Percentiles rank a stretch among this genome's conserved stretches.
These are phyloP conservation scores for Penicillium waksmanii DNA, from an alignment of 495 filamentous ascomycete species.

Conservation along the genomic window DNA sequence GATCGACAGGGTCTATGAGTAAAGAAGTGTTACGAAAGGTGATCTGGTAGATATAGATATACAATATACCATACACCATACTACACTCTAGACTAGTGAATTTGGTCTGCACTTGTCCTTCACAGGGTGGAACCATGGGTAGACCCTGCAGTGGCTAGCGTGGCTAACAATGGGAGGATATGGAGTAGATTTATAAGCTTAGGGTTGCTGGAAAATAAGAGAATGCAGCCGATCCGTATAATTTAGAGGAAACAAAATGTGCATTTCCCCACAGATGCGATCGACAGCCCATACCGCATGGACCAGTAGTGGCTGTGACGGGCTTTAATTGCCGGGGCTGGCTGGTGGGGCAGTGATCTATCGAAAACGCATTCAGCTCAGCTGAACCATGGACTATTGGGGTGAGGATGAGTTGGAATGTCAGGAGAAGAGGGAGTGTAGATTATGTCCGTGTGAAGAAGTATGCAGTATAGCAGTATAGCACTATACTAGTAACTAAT, in stretches of 20 bases:
- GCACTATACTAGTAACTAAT: background rate
- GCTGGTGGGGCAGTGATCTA: constrained; percentile 29
- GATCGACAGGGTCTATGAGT: no score
- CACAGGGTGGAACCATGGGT: no score
- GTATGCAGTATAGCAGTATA: background rate
- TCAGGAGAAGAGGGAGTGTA: background rate
- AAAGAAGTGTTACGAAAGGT: no score
- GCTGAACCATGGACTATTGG: background rate
- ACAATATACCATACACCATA: no score
- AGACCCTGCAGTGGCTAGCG: no score
- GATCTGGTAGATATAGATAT: no score
- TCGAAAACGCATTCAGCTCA: constrained; percentile 18
- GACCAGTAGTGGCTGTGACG: background rate
- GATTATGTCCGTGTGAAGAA: background rate
- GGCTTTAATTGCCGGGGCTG: constrained; percentile 7
- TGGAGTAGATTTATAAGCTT: background rate
- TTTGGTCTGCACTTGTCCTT: no score
- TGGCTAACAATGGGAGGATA: no score
- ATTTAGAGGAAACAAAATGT: background rate
- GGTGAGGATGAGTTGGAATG: constrained; percentile 3
- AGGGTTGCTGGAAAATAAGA: no score
- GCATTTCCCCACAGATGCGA: background rate
- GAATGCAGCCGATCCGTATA: no score
- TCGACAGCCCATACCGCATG: background rate
- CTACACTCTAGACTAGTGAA: no score